Percentiles rank a stretch among this genome's conserved stretches.
Conservation (phyloP, 805 yeast species). For the Kluyveromyces nonfermentans region DNA sequence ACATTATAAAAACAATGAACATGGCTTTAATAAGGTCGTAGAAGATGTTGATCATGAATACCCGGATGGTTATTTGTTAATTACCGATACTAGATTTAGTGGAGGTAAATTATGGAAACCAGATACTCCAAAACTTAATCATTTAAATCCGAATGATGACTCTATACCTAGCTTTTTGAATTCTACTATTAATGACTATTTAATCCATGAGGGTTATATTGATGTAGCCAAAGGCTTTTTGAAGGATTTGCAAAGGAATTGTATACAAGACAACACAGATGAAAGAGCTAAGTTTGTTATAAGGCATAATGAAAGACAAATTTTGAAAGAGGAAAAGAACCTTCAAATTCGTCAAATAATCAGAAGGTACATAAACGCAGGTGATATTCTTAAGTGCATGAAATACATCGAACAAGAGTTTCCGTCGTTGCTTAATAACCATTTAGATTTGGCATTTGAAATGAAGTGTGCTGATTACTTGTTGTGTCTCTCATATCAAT, state of each 20-base stretch:
- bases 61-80: slow-evolving; percentile 11
- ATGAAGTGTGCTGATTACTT: slow-evolving; percentile 21
- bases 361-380: slow-evolving; percentile 33
- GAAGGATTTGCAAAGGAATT: slow-evolving; percentile 34
- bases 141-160: slow-evolving; percentile 18
- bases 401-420: slow-evolving; percentile 27
- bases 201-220: slow-evolving; percentile 49
- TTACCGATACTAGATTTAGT: slow-evolving; percentile 15
- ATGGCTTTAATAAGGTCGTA: slow-evolving; percentile 6
- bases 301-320: slow-evolving; percentile 24
- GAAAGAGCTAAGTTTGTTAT: slow-evolving; percentile 15
- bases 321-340: slow-evolving; percentile 29
- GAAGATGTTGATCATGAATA: slow-evolving; percentile 5
- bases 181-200: slow-evolving; percentile 33
- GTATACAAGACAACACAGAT: slow-evolving; percentile 9
- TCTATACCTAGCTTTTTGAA: slow-evolving; percentile 23
- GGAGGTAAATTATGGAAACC: slow-evolving; percentile 20
- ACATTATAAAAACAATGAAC: slow-evolving; percentile 7
- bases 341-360: slow-evolving; percentile 38
- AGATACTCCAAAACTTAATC: slow-evolving; percentile 13
- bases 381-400: slow-evolving; percentile 38
- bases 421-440: slow-evolving; percentile 17
- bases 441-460: slow-evolving; percentile 22
- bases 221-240: slow-evolving; percentile 45
- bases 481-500: slow-evolving; percentile 10